These are phyloP conservation scores for Taphrina communis DNA, from an alignment of 1,139 yeast species.

Conservation along the genomic window DNA sequence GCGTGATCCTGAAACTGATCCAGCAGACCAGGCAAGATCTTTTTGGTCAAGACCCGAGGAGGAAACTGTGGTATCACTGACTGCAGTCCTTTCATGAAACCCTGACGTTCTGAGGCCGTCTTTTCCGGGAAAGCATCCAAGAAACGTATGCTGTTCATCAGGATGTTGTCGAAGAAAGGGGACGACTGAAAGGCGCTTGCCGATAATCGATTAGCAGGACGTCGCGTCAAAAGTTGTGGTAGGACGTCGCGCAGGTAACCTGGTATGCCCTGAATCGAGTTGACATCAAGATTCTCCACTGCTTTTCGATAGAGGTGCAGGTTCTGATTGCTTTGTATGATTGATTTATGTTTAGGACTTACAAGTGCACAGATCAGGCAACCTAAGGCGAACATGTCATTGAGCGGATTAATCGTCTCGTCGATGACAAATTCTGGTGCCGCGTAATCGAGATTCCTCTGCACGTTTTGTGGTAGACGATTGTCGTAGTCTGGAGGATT, in stretches of 20 bases:
- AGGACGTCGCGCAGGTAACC: conserved; percentile 49
- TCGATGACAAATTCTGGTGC: conserved; percentile 77
- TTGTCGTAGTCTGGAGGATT: conserved; percentile 72
- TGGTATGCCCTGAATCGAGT: conserved; percentile 19
- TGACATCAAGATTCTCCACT: conserved; percentile 49
- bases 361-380: conserved; percentile 72
- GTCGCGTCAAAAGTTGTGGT: conserved; percentile 55
- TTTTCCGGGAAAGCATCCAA: conserved; percentile 85
- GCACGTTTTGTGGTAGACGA: conserved; percentile 73
- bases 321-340: conserved; percentile 51
- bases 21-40: conserved; percentile 72
- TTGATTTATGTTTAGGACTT: conserved; percentile 52
- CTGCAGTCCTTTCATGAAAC: conserved; percentile 71
- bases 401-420: conserved; percentile 64
- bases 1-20: conserved; percentile 59
- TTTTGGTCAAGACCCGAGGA: conserved; percentile 66
- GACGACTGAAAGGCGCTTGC: conserved; percentile 61
- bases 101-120: conserved; percentile 66
- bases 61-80: conserved; percentile 73
- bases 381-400: conserved; percentile 85
- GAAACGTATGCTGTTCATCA: conserved; percentile 80
- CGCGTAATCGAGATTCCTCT: conserved; percentile 71
- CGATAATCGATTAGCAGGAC: conserved; percentile 55
- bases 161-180: conserved; percentile 76
- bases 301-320: conserved; percentile 50